Conservation (phyloP, 2,329 filamentous ascomycete genomes). For the Madurella fahalii region DNA sequence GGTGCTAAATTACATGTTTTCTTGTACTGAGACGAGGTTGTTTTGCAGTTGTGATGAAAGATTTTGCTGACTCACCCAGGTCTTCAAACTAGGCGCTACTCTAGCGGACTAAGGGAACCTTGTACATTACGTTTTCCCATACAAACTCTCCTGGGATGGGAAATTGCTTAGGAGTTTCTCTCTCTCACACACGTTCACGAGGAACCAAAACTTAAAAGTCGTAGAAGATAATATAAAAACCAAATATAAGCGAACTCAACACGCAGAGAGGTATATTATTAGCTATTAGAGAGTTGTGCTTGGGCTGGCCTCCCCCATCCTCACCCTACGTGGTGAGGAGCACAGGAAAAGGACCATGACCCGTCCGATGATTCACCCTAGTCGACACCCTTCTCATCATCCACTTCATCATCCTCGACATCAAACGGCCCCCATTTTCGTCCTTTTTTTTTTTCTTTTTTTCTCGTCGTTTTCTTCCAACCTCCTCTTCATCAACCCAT, state of each 20-base stretch:
- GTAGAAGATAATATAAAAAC: no score
- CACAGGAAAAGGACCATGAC: constrained; percentile 7
- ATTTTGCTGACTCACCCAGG: no score
- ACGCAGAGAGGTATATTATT: constrained; percentile 32
- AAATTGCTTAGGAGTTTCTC: no score
- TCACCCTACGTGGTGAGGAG: constrained; percentile 13
- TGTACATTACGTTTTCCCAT: no score
- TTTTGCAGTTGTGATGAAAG: no score
- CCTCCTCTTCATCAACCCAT: constrained; percentile 2
- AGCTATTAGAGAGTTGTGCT: constrained; percentile 30
- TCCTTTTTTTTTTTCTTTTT: constrained; percentile 9
- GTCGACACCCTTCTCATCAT: background rate
- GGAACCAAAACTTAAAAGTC: no score
- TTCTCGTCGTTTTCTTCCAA: constrained; percentile 3
- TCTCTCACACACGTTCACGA: no score
- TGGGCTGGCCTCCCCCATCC: constrained; percentile 4
- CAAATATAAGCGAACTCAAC: constrained; percentile 28
- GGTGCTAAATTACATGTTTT: no score
- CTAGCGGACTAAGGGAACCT: no score
- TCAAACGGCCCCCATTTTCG: constrained; percentile 6
- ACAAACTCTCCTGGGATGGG: no score
- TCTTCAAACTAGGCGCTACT: no score
- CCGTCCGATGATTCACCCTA: constrained; percentile 12
- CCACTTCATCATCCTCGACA: constrained; percentile 17
- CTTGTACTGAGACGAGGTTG: no score